Evolutionary conservation across 192 early-diverging fungal genomes (phyloP).

Genomic region (Backusella westeae): DNA sequence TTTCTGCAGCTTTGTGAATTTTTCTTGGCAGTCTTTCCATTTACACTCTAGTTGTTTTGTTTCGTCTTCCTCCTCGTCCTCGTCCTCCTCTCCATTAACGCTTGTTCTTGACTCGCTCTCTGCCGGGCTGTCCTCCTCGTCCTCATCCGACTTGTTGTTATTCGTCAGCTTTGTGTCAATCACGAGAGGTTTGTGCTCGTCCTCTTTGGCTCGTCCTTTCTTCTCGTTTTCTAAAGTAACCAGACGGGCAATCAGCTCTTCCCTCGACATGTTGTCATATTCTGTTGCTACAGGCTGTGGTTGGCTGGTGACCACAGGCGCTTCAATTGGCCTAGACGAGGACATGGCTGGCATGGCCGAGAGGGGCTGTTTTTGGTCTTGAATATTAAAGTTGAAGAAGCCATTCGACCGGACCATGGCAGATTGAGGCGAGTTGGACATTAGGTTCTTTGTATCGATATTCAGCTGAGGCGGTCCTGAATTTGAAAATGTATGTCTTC

Average conservation of each 20-base stretch:
- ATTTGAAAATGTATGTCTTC: constrained; percentile 25
- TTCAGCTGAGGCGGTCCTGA: constrained; percentile 8
- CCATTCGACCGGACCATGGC: neutral
- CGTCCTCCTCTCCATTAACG: constrained; percentile 16
- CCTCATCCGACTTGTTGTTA: constrained; percentile 8
- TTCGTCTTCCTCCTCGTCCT: constrained; percentile 12
- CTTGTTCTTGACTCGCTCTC: constrained; percentile 18
- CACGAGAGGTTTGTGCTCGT: neutral
- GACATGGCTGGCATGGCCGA: neutral
- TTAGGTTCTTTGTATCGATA: constrained; percentile 8
- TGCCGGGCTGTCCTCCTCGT: constrained; percentile 10
- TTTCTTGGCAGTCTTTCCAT: constrained; percentile 51
- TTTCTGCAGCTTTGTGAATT: constrained; percentile 40
- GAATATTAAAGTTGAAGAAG: neutral
- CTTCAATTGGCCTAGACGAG: neutral
- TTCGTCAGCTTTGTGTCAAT: neutral
- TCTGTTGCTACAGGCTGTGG: neutral
- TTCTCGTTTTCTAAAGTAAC: constrained; percentile 28
- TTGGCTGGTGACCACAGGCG: neutral
- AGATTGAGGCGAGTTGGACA: neutral
- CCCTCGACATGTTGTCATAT: constrained; percentile 26
- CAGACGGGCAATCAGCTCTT: constrained; percentile 29
- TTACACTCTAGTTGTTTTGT: constrained; percentile 34
- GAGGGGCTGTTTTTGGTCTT: neutral
- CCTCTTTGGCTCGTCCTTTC: neutral